A percentile compares a stretch with the other conserved stretches of the same genome.
Evolutionary conservation across 73 alveolate species (phyloP).

Genomic region (Tetrahymena elliotti): DNA sequence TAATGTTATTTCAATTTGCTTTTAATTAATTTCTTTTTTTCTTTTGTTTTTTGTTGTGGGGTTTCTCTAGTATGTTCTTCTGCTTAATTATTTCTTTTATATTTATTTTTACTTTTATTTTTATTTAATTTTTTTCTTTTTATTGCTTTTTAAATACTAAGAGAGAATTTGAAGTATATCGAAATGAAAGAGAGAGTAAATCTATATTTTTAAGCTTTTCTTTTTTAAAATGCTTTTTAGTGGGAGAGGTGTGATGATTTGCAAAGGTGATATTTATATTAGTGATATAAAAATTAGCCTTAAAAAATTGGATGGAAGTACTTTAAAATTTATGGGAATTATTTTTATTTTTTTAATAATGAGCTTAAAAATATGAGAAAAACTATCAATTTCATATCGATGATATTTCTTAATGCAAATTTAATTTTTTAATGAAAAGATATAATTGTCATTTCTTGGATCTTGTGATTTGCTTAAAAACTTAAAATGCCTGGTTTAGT

Average conservation of each 20-base stretch:
- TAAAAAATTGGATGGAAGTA: background rate
- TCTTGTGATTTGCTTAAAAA: background rate
- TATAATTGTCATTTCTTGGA: background rate
- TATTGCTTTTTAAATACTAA: background rate
- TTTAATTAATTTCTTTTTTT: background rate
- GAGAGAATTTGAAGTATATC: background rate
- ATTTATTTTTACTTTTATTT: too few relatives aligned
- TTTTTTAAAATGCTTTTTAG: background rate
- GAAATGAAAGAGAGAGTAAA: background rate
- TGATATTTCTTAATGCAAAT: background rate
- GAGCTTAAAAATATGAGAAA: background rate
- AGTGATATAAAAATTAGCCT: background rate
- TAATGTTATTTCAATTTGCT: too few relatives aligned
- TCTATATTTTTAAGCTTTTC: background rate
- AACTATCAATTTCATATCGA: background rate
- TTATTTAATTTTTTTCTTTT: too few relatives aligned
- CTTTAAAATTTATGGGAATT: background rate
- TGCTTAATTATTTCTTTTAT: background rate
- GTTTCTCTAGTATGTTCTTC: background rate
- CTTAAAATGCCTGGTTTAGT: background rate
- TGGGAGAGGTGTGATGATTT: background rate
- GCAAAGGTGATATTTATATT: background rate
- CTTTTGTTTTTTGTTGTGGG: too few relatives aligned
- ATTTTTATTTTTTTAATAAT: background rate
- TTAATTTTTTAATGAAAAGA: background rate